phyloP scores from a whole-genome alignment of 441 rosid genomes.

The Theobroma grandiflorum region DNA sequence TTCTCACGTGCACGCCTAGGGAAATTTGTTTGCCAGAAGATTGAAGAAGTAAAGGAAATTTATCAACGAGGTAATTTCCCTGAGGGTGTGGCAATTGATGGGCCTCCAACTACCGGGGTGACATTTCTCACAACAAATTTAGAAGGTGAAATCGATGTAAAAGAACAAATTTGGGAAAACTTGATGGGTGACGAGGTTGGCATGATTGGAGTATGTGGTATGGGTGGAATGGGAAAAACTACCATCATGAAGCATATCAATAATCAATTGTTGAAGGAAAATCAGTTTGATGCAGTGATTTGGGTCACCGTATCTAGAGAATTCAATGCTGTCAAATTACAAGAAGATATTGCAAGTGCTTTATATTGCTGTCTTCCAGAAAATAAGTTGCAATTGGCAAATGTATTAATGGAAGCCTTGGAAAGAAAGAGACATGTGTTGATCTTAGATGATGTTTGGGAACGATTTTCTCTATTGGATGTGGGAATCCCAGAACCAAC shows the following conservation, averaged over 20 bases:
- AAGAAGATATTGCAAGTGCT: slow-evolving; percentile 14
- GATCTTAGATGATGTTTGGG: slow-evolving; percentile 28
- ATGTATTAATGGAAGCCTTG: background rate
- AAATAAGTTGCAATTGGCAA: background rate
- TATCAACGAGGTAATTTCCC: slow-evolving; percentile 6
- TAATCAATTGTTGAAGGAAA: slow-evolving; percentile 11
- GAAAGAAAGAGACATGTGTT: background rate
- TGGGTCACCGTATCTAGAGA: slow-evolving; percentile 21
- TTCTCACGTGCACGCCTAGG: background rate
- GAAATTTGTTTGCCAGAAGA: background rate
- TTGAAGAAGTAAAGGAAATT: background rate
- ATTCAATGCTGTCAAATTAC: background rate
- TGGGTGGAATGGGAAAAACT: slow-evolving; percentile 26
- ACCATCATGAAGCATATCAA: slow-evolving; percentile 21
- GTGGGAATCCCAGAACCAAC: slow-evolving; percentile 18
- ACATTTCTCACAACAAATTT: background rate
- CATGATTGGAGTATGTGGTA: slow-evolving; percentile 11
- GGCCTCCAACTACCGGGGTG: background rate
- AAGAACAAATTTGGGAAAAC: slow-evolving; percentile 11
- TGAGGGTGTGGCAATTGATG: slow-evolving; percentile 1
- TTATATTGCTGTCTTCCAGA: background rate
- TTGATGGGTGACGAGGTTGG: slow-evolving; percentile 1
- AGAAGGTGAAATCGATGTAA: background rate
- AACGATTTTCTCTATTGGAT: slow-evolving; percentile 9
- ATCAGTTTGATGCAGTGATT: slow-evolving; percentile 6